These are phyloP conservation scores for Spergularia bocconei DNA, from an alignment of 148 eudicot genomes.

Conservation along the genomic window DNA sequence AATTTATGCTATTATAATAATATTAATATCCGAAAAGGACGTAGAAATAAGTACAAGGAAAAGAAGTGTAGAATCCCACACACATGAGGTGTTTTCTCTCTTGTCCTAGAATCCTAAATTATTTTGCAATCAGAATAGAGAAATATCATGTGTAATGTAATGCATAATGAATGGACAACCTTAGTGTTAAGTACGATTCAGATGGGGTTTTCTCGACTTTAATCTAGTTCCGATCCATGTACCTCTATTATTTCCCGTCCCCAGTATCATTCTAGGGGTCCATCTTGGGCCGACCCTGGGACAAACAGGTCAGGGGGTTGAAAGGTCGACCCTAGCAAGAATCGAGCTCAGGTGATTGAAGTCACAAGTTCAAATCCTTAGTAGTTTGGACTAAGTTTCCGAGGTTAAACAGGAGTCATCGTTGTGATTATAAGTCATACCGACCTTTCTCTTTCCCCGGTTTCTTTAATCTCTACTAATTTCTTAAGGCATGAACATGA, in stretches of 20 bases:
- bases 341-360: background rate
- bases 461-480: background rate
- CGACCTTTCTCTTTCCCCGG: background rate
- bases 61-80: constrained; percentile 5
- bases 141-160: background rate
- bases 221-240: background rate
- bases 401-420: background rate
- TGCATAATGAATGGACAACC: background rate
- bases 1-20: background rate
- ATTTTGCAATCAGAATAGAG: background rate
- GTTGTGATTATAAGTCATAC: background rate
- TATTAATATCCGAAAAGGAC: constrained; percentile 5
- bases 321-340: background rate
- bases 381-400: background rate
- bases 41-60: background rate
- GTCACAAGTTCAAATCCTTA: background rate
- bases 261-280: background rate
- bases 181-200: background rate
- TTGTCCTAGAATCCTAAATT: constrained; percentile 10
- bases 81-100: constrained; percentile 18
- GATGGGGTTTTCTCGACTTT: constrained; percentile 9
- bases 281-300: background rate
- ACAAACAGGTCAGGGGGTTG: background rate
- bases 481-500: background rate
- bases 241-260: background rate